Conservation (phyloP, 768 basidiomycete species). For the Termitomyces sp. region DNA sequence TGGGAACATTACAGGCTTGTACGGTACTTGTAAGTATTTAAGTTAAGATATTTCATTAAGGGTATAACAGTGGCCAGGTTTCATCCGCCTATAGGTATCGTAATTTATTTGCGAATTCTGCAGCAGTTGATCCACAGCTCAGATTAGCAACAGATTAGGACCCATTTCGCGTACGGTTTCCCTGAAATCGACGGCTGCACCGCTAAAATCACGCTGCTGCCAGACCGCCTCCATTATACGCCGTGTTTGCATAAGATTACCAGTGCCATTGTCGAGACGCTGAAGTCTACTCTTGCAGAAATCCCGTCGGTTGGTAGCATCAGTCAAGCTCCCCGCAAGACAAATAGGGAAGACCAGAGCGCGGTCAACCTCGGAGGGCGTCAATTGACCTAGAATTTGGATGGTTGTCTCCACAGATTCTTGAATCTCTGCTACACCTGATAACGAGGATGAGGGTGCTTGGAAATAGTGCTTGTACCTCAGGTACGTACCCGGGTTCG, state of each 20-base stretch:
- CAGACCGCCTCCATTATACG: constrained; percentile 64
- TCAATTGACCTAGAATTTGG: constrained; percentile 47
- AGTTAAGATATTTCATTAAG: constrained; percentile 7
- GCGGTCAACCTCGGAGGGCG: constrained; percentile 57
- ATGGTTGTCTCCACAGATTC: constrained; percentile 50
- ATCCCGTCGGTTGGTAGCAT: constrained; percentile 52
- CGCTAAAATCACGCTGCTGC: constrained; percentile 57
- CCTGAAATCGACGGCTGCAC: constrained; percentile 53
- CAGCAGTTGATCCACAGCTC: constrained; percentile 1
- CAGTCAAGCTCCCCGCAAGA: constrained; percentile 68
- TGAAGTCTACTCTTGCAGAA: constrained; percentile 54
- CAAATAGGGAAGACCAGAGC: constrained; percentile 68
- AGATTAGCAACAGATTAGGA: constrained; percentile 47
- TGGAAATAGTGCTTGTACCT: neutral
- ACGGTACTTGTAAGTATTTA: constrained; percentile 11
- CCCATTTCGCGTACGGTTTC: constrained; percentile 49
- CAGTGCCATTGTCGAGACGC: constrained; percentile 49
- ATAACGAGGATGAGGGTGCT: constrained; percentile 3
- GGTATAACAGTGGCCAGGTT: constrained; percentile 12
- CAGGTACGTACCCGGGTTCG: constrained; percentile 55
- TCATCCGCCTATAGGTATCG: constrained; percentile 13
- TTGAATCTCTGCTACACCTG: constrained; percentile 70
- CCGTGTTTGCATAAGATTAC: constrained; percentile 52
- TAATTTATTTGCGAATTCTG: constrained; percentile 1
- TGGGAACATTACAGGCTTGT: constrained; percentile 5